Base-by-base conservation (phyloP, 768 basidiomycete species). In the Panaeolus cyanescens region DNA sequence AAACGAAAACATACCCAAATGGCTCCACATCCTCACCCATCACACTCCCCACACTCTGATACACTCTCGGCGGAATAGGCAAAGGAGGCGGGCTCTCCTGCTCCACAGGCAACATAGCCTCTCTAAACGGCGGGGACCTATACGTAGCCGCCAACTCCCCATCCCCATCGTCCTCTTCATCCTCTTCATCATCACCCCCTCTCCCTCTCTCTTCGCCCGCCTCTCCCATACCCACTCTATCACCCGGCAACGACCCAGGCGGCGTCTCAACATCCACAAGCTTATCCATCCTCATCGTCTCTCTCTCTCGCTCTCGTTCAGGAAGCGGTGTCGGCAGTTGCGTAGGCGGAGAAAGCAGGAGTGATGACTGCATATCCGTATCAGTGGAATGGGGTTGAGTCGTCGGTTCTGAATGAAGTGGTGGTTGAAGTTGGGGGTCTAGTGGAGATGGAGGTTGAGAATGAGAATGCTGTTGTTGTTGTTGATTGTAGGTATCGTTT, bases 281-380 rank as follows among this genome's bases (percentile, higher is more conserved):
- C n/a, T 61, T 32, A 59, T 20, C 42, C 10, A 8, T 32, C 30
- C 17, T 40, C 54, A 32, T 60, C 39, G 60, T 30, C 20, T 40
- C 39, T 6, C 28, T 31, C n/a, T 54, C 36, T 50, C 36, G 50
- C 25, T 62, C 60, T 20, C 64, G 64, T n/a, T 72, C 72, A 5
- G 71, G 72, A 28, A 71, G 67, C 19, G 72, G 72, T 4, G 72
- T 73, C 2, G 71, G 71, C 4, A 72, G 70, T 36, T 70, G 72
- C 0, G 59, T 62, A 0, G 71, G 71, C 13, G 71, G 70, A 17
- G 70, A 68, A n/a, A 62, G 60, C 17, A 58, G 32, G 53, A 54
- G 17, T 6, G 39, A 40, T 6, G 8, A 5, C 6, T 40, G 39
- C 7, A n/a, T n/a, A n/a, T n/a, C n/a, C n/a, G n/a, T n/a, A n/a